Conservation (phyloP, 2,329 filamentous ascomycete species). For the Onygenales sp. region DNA sequence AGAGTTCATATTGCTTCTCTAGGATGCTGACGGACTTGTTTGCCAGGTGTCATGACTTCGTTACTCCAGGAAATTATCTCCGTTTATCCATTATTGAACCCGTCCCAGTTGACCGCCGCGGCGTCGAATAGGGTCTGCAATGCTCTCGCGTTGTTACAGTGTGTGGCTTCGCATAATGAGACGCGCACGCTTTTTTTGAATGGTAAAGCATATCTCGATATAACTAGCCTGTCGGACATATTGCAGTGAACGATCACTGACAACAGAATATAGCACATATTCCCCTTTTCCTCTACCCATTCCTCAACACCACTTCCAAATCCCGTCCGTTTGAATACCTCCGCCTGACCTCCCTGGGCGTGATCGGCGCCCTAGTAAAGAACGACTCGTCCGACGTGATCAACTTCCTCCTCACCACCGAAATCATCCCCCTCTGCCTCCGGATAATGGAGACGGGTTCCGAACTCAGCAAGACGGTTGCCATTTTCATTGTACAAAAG, state of each 20-base stretch:
- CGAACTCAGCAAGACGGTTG: slow-evolving; percentile 96
- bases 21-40: slow-evolving; percentile 13
- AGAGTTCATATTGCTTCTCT: slow-evolving; percentile 1
- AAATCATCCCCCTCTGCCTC: slow-evolving; percentile 95
- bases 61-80: slow-evolving; percentile 97
- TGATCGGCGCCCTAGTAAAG: slow-evolving; percentile 95
- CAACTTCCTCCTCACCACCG: slow-evolving; percentile 95
- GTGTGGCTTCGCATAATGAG: slow-evolving; percentile 94
- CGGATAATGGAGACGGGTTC: slow-evolving; percentile 99
- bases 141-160: slow-evolving; percentile 87
- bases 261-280: slow-evolving; percentile 64
- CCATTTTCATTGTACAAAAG: slow-evolving; percentile 99
- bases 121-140: slow-evolving; percentile 97
- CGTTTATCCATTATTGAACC: slow-evolving; percentile 92
- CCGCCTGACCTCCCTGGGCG: slow-evolving; percentile 86
- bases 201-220: slow-evolving; percentile 46
- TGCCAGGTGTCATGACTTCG: slow-evolving; percentile 88
- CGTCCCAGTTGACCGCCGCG: slow-evolving; percentile 93
- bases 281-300: slow-evolving; percentile 93
- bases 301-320: slow-evolving; percentile 97
- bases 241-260: not conserved
- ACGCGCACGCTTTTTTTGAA: slow-evolving; percentile 88
- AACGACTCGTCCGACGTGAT: slow-evolving; percentile 98
- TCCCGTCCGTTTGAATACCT: slow-evolving; percentile 96
- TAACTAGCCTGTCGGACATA: not conserved